Percentiles rank a stretch among this genome's conserved stretches.
Conservation (phyloP, 768 basidiomycete genomes). For the Cystofilobasidium capitatum region DNA sequence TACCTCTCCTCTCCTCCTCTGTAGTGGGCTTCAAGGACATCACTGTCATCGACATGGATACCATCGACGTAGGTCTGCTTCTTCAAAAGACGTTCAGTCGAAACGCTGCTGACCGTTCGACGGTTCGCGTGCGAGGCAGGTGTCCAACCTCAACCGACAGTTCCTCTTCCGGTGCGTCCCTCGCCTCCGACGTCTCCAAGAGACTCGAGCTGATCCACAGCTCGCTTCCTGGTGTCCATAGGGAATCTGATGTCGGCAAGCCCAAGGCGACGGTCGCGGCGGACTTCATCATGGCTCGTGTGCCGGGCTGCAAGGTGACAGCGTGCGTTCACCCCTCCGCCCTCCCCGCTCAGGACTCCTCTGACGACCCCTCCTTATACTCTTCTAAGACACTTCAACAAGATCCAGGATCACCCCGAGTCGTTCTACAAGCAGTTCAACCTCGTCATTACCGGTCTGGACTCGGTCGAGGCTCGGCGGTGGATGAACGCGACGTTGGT, state of each 20-base stretch:
- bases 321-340: constrained; percentile 53
- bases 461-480: constrained; percentile 90
- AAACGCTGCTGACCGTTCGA: not conserved
- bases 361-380: not conserved
- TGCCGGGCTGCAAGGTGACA: constrained; percentile 90
- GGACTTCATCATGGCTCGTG: constrained; percentile 91
- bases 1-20: not conserved
- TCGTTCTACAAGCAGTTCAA: constrained; percentile 96
- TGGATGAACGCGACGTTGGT: constrained; percentile 99
- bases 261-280: constrained; percentile 91
- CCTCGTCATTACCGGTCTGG: constrained; percentile 90
- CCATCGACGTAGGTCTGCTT: constrained; percentile 19
- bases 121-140: constrained; percentile 35
- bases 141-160: constrained; percentile 96
- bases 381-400: constrained; percentile 69
- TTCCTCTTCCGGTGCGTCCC: constrained; percentile 81
- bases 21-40: constrained; percentile 87
- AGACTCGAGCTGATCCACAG: not conserved
- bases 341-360: not conserved
- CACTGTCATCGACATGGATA: constrained; percentile 91
- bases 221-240: constrained; percentile 11
- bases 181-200: not conserved
- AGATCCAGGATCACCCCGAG: constrained; percentile 95
- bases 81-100: not conserved
- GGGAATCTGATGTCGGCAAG: constrained; percentile 64